Base-by-base conservation (phyloP, 2,329 filamentous ascomycete genomes). In the Penicillium sp. region DNA sequence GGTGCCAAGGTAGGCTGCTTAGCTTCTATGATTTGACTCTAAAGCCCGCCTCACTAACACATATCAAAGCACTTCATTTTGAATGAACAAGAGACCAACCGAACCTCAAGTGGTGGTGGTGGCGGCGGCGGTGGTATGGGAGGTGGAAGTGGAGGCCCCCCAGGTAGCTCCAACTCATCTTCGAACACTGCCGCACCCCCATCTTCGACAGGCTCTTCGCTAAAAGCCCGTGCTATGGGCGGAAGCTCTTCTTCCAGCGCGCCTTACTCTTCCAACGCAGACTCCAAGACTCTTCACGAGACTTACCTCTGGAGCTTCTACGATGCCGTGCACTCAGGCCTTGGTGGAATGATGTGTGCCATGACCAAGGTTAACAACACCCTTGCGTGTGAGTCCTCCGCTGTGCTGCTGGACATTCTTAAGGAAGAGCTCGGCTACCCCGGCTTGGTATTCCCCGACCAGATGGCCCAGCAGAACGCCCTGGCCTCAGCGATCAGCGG, bases 221-320 rank as follows among this genome's bases (percentile, higher is more conserved):
- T 82, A 59, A 24, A 16, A 18, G 38, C 38, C 18, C 38, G 44
- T 29, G 36, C 38, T 13, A 39, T 32, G 38, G 43, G 39, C 9
- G 48, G 18, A n/a, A 38, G 39, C 13, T 40, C 49, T 5, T 48
- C 41, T 10, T 50, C 50, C 3, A 45, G 58, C 70, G 10, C 71
- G 74, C 54, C 77, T 65, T 18, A 81, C 83, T 61, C 56, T 1
- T 58, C 58, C 41, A 88, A 87, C 62, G 77, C 89, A 16, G 87
- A 90, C 55, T 88, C 91, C 68, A 83, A 88, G 57, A 88, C 88
- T 0, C 76, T 91, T 67, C 88, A 90, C 63, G 88, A 92, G 69
- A 72, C 89, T 6, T 92, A 91, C 67, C 77, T 87, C 18, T 92
- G 88, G 88, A 88, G 88, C 0, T 92, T 92, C 65, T 86, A 82